phyloP scores from a whole-genome alignment of 257 asterid species.

The Solanum lycopersicoides region DNA sequence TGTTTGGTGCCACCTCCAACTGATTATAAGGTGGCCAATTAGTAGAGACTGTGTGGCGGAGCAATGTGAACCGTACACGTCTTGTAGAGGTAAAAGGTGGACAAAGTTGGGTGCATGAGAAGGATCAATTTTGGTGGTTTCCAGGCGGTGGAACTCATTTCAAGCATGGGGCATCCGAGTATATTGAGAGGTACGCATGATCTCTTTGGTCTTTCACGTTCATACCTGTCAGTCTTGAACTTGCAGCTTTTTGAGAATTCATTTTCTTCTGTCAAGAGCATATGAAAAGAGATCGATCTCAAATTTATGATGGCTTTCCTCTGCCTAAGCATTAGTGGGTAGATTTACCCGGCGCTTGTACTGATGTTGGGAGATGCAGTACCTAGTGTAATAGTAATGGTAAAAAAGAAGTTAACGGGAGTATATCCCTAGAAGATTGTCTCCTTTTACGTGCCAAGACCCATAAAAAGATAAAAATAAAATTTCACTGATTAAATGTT shows the following conservation, averaged over 20 bases:
- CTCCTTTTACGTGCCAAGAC: background rate
- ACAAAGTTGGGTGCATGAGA: constrained; percentile 90
- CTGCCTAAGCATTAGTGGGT: background rate
- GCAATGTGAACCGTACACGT: constrained; percentile 83
- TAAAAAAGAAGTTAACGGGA: background rate
- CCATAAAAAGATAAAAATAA: background rate
- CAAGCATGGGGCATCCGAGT: constrained; percentile 91
- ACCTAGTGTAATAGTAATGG: background rate
- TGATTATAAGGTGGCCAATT: constrained; percentile 84
- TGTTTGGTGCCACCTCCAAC: constrained; percentile 91
- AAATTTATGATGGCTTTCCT: background rate
- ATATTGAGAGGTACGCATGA: constrained; percentile 59
- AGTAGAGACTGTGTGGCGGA: constrained; percentile 91
- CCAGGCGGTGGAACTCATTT: constrained; percentile 99
- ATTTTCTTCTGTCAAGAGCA: background rate
- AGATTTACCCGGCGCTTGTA: too few relatives aligned
- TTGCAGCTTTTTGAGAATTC: background rate
- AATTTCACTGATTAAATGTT: background rate
- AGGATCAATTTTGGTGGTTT: constrained; percentile 80
- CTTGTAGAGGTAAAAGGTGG: constrained; percentile 94
- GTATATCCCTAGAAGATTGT: background rate
- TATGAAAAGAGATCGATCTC: background rate
- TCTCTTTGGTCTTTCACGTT: background rate
- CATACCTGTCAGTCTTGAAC: background rate
- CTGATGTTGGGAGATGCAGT: background rate